Base-by-base conservation (phyloP, 129 eudicot genomes). In the Centaurea solstitialis region DNA sequence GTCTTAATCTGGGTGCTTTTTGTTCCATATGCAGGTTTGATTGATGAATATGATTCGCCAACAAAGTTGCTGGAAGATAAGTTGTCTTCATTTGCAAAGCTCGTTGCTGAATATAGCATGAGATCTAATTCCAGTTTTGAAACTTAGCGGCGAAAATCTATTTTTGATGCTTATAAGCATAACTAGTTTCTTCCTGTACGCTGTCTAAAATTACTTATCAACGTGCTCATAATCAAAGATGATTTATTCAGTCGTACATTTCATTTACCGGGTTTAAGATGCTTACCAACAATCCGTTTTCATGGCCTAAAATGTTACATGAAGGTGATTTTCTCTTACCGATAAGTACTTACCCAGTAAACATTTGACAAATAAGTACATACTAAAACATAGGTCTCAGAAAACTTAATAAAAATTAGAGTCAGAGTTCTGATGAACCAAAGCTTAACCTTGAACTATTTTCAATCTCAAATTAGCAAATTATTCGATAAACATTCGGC, bases 11-110 rank as follows among this genome's bases (percentile, higher is more conserved):
- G 6, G 26, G 71, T 23, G 12, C 21, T 28, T 39, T 53, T 30
- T 33, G 4, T 50, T 7, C 6, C 67, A 68, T 33, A 50, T 89
- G 87, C 85, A 93, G 96, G 98, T n/a, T 84, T 86, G 22, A 80
- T 90, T n/a, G 91, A 88, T 57, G 99, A 92, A 87, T 92, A 84
- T 30, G 97, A 92, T 33, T 37, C 94, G 70, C 99, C 99, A 7
- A 66, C 62, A 67, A 94, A 81, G 83, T 73, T 94, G 89, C 78
- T 94, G 37, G 91, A 90, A 69, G 85, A 90, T 45, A 86, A 92
- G 74, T 83, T 87, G 3, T 92, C 96, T 40, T 88, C 87, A 24
- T 94, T 92, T 80, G 80, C 99, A 12, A 94, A 90, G 84, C 99
- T 94, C 6, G 94, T 94, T 43, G 97, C 94, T 6, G 97, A 92